phyloP scores from a whole-genome alignment of 139 green algal genomes.

The Edaphochlamys debaryana region DNA sequence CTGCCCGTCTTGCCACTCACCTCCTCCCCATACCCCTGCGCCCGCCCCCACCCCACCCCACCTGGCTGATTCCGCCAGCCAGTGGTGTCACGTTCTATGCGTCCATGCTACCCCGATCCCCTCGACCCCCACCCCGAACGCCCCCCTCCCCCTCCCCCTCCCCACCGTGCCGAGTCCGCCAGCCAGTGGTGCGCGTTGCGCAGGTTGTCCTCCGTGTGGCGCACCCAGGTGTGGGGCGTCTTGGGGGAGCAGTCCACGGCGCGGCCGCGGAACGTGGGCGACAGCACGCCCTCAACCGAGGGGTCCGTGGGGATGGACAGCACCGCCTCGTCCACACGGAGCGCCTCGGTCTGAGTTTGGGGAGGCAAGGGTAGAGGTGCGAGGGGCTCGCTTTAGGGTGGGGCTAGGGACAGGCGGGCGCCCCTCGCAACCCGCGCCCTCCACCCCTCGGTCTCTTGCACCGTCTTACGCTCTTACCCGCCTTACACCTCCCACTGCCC shows the following conservation, averaged over 20 bases:
- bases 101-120: not conserved
- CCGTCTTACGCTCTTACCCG: no score
- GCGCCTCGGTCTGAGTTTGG: slow-evolving; percentile 24
- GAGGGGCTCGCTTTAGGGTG: not conserved
- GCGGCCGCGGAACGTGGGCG: slow-evolving; percentile 8
- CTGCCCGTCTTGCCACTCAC: no score
- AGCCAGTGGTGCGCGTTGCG: slow-evolving; percentile 46
- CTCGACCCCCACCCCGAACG: no score
- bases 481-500: no score
- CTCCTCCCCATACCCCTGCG: no score
- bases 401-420: no score
- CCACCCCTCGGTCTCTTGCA: no score
- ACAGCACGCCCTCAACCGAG: slow-evolving; percentile 3
- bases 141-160: not conserved
- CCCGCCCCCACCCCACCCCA: no score
- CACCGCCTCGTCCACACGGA: slow-evolving; percentile 51
- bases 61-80: no score
- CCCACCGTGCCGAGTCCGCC: slow-evolving; percentile 44
- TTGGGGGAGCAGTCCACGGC: slow-evolving; percentile 23
- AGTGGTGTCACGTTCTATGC: not conserved
- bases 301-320: slow-evolving; percentile 37
- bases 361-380: not conserved
- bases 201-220: slow-evolving; percentile 54
- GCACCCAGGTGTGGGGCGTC: slow-evolving; percentile 56
- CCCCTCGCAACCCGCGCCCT: no score